A percentile compares a stretch with the other conserved stretches of the same genome.
Evolutionary conservation across 371 early-diverging fungal species (phyloP).

Genomic region (Circinella umbellata): DNA sequence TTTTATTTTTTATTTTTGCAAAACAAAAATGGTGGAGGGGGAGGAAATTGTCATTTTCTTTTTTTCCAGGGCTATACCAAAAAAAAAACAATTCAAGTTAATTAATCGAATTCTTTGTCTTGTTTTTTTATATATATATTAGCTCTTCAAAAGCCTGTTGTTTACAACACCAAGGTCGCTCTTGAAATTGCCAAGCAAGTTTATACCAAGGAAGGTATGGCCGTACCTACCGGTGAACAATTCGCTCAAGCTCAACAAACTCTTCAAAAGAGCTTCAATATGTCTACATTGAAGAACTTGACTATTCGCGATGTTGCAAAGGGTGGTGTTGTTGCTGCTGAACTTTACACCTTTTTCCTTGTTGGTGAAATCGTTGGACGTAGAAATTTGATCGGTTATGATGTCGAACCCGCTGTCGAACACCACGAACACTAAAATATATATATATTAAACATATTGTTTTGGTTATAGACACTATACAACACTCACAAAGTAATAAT

Average conservation of each 20-base stretch:
- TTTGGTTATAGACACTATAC: neutral
- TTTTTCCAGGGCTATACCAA: too few species aligned
- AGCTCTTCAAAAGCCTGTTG: slow-evolving; percentile 52
- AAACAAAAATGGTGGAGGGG: too few species aligned
- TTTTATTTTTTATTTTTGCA: slow-evolving; percentile 5
- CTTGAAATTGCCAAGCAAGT: slow-evolving; percentile 75
- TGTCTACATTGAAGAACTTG: slow-evolving; percentile 59
- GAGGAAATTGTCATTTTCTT: too few species aligned
- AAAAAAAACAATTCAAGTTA: too few species aligned
- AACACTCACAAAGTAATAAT: neutral
- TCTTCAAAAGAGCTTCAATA: slow-evolving; percentile 51
- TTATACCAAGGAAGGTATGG: slow-evolving; percentile 71
- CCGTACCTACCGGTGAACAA: slow-evolving; percentile 65
- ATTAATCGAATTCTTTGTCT: too few species aligned
- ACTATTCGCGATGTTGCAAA: slow-evolving; percentile 48
- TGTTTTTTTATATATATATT: neutral
- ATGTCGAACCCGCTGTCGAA: slow-evolving; percentile 60
- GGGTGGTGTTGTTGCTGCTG: slow-evolving; percentile 67
- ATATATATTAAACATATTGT: neutral
- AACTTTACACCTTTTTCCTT: slow-evolving; percentile 74
- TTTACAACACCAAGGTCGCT: slow-evolving; percentile 70
- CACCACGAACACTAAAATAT: slow-evolving; percentile 20
- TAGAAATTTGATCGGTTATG: slow-evolving; percentile 74
- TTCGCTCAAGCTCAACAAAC: slow-evolving; percentile 59
- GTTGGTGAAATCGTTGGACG: slow-evolving; percentile 78